These are phyloP conservation scores for Tolypocladium guangdongense DNA, from an alignment of 2,329 filamentous ascomycete species.

Conservation along the genomic window DNA sequence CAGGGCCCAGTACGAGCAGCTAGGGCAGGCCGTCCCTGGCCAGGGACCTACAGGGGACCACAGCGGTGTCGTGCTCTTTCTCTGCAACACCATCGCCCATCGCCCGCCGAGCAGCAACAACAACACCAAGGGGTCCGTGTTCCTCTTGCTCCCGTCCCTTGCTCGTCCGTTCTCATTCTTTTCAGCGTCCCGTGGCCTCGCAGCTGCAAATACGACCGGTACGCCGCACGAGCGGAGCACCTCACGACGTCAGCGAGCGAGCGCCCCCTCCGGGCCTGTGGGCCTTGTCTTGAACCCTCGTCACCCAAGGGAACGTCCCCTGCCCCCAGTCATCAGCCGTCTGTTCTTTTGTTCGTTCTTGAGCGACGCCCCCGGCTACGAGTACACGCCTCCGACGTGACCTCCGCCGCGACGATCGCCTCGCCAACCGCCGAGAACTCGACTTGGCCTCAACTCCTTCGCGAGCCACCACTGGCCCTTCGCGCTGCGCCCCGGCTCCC, in stretches of 20 bases:
- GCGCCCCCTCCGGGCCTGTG: not conserved
- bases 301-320: not conserved
- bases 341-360: not conserved
- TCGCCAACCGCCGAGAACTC: not conserved
- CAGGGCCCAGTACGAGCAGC: not conserved
- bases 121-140: not conserved
- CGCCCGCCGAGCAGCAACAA: not conserved
- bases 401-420: not conserved
- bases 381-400: not conserved
- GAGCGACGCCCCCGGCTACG: not conserved
- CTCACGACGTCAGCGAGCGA: conserved; percentile 1
- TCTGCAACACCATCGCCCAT: not conserved
- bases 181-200: not conserved
- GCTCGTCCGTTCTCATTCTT: not conserved
- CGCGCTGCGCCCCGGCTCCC: not conserved
- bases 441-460: not conserved
- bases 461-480: not conserved
- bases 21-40: not conserved
- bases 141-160: not conserved
- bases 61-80: not conserved
- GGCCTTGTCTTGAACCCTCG: conserved; percentile 1
- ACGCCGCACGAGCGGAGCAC: not conserved
- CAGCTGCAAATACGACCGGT: not conserved
- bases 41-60: not conserved
- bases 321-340: not conserved